phyloP scores from a whole-genome alignment of 306 rosid genomes.

The Hippophae gyantsensis region DNA sequence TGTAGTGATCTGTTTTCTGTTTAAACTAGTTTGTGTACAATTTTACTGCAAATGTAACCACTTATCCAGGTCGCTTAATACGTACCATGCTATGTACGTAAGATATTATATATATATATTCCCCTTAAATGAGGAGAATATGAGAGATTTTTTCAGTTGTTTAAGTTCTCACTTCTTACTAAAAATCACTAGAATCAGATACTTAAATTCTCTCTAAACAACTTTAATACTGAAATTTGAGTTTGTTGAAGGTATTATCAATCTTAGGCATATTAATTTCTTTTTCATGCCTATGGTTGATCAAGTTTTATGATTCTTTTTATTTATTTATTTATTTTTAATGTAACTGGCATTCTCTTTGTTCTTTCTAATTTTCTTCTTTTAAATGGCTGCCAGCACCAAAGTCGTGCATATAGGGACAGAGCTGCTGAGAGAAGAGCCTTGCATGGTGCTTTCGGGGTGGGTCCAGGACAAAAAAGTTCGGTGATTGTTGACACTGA shows the following conservation, averaged over 20 bases:
- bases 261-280: neutral
- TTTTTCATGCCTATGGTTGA: neutral
- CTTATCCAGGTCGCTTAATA: too few species aligned
- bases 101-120: too few species aligned
- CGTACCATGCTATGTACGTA: too few species aligned
- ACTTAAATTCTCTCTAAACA: too few species aligned
- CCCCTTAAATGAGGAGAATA: too few species aligned
- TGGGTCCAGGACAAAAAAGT: conserved; percentile 84
- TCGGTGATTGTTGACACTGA: conserved; percentile 15
- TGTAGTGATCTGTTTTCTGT: too few species aligned
- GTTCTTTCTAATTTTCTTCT: conserved; percentile 9
- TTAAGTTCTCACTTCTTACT: too few species aligned
- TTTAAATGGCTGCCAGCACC: conserved; percentile 35
- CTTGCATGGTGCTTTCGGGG: conserved; percentile 70
- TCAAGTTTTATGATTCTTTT: neutral
- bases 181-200: too few species aligned
- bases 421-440: conserved; percentile 84
- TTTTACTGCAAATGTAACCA: too few species aligned
- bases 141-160: too few species aligned
- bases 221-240: neutral
- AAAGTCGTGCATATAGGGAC: conserved; percentile 50
- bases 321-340: too few species aligned
- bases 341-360: conserved; percentile 5
- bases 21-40: too few species aligned
- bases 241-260: neutral